Base-by-base conservation (phyloP, 2,329 filamentous ascomycete species). In the Paecilomyces formosus region DNA sequence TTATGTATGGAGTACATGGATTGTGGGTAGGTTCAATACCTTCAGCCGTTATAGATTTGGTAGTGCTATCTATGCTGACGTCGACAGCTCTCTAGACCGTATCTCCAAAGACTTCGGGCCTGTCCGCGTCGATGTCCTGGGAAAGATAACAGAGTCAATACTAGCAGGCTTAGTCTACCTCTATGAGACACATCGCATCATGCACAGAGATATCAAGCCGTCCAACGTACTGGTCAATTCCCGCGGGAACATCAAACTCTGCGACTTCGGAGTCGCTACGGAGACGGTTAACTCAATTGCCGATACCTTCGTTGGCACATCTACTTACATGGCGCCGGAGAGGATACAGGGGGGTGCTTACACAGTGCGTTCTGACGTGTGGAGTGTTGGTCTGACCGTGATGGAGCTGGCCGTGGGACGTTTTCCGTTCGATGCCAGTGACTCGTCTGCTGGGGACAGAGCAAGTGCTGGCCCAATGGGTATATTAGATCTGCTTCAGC, bases 1-100 rank as follows among this genome's bases (percentile, higher is more conserved):
- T 93, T 99, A 88, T 99, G 94, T 75, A 99, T 99, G 94, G 94
- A 99, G 75, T 97, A 99, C 73, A 96, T 96, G 91, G 94, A 99
- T 76, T 91, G 93, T 72, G 94, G 94, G 94, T 97, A 83, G 76
- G 90, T 79, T 45, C n/a, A n/a, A n/a, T 13, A 45, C n/a, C 39
- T 21, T 8, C n/a, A n/a, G n/a, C n/a, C n/a, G 5, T 8, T 45
- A 6, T 18, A 18, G 5, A 45, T n/a, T 45, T 18, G 15, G 15
- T 45, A 45, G 18, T 12, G 50, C 66, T 54, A 67, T 62, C 61
- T 33, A 63, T 65, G 50, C 18, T 56, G 13, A 8, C 21, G 50
- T 61, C 55, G 58, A 62, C 72, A 97, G 94, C 55, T 89, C 94
- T 28, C 86, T 99, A 55, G 94, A 99, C 75, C 86, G 89, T 65